Conservation (phyloP, 345 rosid species). For the Populus pruinosa region DNA sequence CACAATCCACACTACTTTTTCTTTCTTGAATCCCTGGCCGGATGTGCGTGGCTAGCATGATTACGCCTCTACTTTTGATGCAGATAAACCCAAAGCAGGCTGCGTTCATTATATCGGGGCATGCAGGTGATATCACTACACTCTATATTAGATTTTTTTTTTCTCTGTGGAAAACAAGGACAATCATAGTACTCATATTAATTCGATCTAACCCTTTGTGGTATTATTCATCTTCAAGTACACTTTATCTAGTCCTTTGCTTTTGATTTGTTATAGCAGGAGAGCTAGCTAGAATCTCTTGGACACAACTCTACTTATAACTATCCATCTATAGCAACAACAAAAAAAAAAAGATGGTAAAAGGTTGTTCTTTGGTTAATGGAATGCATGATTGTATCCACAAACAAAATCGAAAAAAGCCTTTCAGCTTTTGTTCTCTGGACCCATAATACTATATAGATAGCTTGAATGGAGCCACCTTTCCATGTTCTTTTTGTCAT, state of each 20-base stretch:
- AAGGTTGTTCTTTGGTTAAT: neutral
- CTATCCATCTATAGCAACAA: neutral
- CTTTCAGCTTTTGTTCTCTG: neutral
- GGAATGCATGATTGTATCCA: neutral
- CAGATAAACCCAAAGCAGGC: neutral
- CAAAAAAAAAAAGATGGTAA: neutral
- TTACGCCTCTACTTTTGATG: neutral
- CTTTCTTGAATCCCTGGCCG: constrained; percentile 12
- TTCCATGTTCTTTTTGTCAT: neutral
- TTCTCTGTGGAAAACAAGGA: neutral
- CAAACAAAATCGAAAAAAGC: neutral
- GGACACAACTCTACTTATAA: neutral
- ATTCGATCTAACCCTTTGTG: neutral
- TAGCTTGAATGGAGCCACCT: neutral
- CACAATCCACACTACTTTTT: constrained; percentile 17
- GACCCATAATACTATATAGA: neutral
- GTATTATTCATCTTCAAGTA: neutral
- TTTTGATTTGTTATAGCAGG: neutral
- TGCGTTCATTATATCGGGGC: neutral
- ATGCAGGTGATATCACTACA: neutral
- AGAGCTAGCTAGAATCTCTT: neutral
- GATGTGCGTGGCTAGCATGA: constrained; percentile 14
- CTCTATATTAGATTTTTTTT: neutral
- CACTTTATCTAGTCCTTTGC: neutral
- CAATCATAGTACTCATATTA: neutral